Evolutionary conservation across 2,329 filamentous ascomycete species (phyloP), one percentile per base, ranked within the genome.

Genomic region (Exophiala lecanii-corni): DNA sequence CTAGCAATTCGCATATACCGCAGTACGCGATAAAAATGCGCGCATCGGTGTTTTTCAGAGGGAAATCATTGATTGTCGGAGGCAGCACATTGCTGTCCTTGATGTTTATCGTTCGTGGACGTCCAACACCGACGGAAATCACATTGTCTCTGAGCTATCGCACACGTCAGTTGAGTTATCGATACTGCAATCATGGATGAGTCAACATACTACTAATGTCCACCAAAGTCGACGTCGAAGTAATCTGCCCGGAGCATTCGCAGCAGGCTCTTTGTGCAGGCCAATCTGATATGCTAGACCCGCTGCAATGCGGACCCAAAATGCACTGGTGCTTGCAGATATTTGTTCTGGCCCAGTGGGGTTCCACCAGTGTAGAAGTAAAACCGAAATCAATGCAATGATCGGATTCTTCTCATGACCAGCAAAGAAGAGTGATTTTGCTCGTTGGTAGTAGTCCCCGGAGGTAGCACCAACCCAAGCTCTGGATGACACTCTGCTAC

Each of bases 261-360:
- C 19, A 16, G 28, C 23, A 19, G 45, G 45, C 17, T 48, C 42
- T 9, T 41, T 43, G 31, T 48, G 45, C 18, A 48, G 37, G 3
- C 45, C 45, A 31, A 48, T 41, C 32, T 48, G 45, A 20, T 40
- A 38, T 4, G 41, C 45, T n/a, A 48, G 18, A 12, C 41, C 45
- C 3, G 43, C 35, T 15, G 36, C 45, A 15, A 16, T 40, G 23
- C 41, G 39, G 13, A 36, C 34, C 45, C 45, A 48, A 33, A 45
- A 48, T 15, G 41, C 35, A 16, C 42, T 34, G 7, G 45, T 36
- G 21, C 43, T 33, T 10, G 37, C 36, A 23, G 45, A 48, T 15
- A 48, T 30, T 26, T 48, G 42, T 26, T 43, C 42, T n/a, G 45
- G 41, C 5, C 42, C 45, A 15, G 26, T 41, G 13, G 45, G 45